Percentiles rank a stretch among this genome's conserved stretches.
Conservation (phyloP, 202 grass and related monocot species). For the Schoenoplectus tabernaemontani region DNA sequence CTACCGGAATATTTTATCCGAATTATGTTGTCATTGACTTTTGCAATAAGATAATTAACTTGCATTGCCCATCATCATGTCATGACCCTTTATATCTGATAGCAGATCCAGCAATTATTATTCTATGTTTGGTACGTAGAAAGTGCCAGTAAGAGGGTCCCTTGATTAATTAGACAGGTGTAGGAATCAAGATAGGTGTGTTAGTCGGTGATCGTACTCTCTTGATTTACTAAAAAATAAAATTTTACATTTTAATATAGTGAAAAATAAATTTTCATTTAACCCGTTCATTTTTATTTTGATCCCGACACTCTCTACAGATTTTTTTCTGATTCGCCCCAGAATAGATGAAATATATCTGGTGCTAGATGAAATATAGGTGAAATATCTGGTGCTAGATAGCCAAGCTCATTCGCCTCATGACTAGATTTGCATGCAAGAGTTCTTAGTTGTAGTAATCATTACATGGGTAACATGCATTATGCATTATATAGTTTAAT, state of each 20-base stretch:
- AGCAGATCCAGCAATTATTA: background rate
- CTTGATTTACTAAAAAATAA: too few relatives aligned
- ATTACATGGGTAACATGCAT: background rate
- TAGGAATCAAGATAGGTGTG: too few relatives aligned
- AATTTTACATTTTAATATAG: too few relatives aligned
- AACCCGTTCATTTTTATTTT: too few relatives aligned
- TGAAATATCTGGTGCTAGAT: conserved; percentile 7
- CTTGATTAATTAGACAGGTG: too few relatives aligned
- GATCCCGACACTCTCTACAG: too few relatives aligned
- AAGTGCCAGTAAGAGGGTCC: background rate
- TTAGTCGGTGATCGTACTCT: too few relatives aligned
- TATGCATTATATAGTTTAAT: background rate
- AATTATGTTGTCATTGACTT: background rate
- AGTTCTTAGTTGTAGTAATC: background rate
- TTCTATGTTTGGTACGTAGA: background rate
- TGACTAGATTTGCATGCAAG: background rate
- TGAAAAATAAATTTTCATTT: too few relatives aligned
- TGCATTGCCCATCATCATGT: background rate
- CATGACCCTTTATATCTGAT: too few relatives aligned
- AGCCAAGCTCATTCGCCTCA: background rate
- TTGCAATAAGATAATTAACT: background rate
- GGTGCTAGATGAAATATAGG: too few relatives aligned
- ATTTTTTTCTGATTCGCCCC: too few relatives aligned
- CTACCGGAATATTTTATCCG: background rate
- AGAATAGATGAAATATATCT: too few relatives aligned